Base-by-base conservation (phyloP, 805 yeast species). In the Candida xiaguanensis region DNA sequence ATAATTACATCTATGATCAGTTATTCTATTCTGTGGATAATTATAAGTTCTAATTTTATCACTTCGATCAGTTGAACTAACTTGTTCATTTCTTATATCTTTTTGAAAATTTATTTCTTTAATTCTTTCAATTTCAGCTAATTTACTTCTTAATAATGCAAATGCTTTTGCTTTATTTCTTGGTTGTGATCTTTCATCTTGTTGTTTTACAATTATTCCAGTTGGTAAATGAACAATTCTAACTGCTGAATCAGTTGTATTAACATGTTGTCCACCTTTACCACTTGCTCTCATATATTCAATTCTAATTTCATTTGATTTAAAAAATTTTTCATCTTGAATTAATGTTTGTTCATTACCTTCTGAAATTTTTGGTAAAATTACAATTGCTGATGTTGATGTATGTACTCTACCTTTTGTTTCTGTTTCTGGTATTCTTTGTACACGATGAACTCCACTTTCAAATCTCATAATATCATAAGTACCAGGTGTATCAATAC, bases 281-380 rank as follows among this genome's bases (percentile, higher is more conserved):
- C 99, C 99, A 40, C 95, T 80, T 1, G 98, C 87, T 49, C 99
- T 73, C 96, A 91, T 93, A n/a, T 93, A 89, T 57, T 93, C 99
- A 3, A 93, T 80, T 41, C 96, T 74, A 16, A 93, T 80, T 52
- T 93, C 99, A 2, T 85, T 95, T 0, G 90, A 86, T 14, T 78
- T 79, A 59, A 93, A 88, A 41, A 77, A 76, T 30, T 91, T 65
- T 51, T 85, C 91, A 39, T 76, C 77, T 8, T 63, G 67, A 15
- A 59, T 57, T 25, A 69, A 61, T 5, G 77, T 67, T 25, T 50
- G 52, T 44, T 73, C 78, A 15, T 67, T 65, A 2, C 78, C 79
- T 17, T 77, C 78, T 4, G 77, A 78, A 53, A 86, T 67, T 52
- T 87, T 84, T 1, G 99, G 99, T 13, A 93, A 63, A 2, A 93